phyloP scores from a whole-genome alignment of 2,329 filamentous ascomycete species.

The Pseudogymnoascus sp. region DNA sequence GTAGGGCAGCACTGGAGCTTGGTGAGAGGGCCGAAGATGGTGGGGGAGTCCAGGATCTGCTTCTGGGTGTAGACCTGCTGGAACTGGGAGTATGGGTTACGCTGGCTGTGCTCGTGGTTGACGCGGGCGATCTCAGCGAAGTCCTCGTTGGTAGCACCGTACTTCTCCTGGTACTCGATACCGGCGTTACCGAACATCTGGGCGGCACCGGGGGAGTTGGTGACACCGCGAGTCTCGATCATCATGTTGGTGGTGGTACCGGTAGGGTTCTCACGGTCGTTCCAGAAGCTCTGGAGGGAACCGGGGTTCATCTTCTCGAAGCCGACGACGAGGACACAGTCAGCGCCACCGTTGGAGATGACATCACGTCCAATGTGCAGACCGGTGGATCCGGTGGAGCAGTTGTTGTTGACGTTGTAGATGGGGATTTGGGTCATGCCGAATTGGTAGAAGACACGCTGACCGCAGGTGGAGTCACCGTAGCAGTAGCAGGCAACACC shows the following conservation, averaged over 20 bases:
- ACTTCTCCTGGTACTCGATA: slow-evolving; percentile 91
- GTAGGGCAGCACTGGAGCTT: slow-evolving; percentile 99
- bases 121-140: slow-evolving; percentile 91
- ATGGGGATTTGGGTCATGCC: slow-evolving; percentile 95
- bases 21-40: slow-evolving; percentile 80
- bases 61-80: slow-evolving; percentile 83
- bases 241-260: slow-evolving; percentile 70
- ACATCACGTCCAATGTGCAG: slow-evolving; percentile 75
- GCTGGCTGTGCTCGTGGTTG: slow-evolving; percentile 85
- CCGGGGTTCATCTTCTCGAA: slow-evolving; percentile 98
- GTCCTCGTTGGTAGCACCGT: slow-evolving; percentile 74
- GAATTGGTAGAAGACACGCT: slow-evolving; percentile 98
- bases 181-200: slow-evolving; percentile 97
- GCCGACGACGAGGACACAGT: slow-evolving; percentile 84
- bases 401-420: slow-evolving; percentile 99
- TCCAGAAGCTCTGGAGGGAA: slow-evolving; percentile 74
- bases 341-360: slow-evolving; percentile 70
- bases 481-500: slow-evolving; percentile 98
- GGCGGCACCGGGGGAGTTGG: slow-evolving; percentile 75
- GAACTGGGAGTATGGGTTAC: slow-evolving; percentile 98
- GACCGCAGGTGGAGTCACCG: slow-evolving; percentile 88
- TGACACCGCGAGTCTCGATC: slow-evolving; percentile 70
- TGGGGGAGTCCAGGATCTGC: slow-evolving; percentile 66
- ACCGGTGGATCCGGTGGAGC: slow-evolving; percentile 89
- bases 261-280: slow-evolving; percentile 75